Evolutionary conservation across 2,329 filamentous ascomycete species (phyloP), one percentile per base, ranked within the genome.

Genomic region (Cladophialophora carrionii): DNA sequence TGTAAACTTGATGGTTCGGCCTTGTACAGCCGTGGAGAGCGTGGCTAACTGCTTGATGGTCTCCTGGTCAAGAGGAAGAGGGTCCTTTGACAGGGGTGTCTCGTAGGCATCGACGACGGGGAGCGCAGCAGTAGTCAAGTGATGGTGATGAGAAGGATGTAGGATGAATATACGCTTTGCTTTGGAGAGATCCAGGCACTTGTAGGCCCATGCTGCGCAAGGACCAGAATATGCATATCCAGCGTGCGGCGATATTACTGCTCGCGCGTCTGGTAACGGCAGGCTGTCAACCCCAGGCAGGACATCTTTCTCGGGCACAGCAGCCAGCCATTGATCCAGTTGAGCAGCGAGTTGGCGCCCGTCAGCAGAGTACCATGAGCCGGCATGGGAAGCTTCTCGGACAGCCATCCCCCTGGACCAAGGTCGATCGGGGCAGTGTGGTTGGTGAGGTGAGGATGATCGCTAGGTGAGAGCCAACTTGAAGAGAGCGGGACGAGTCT

Each of bases 121-220:
- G 6, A 96, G 83, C 2, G 92, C 92, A 70, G 90, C 90, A 57
- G 88, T 90, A 1, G 84, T 81, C 1, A 98, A 86, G 69, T 91
- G 90, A 76, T 90, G 87, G 56, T 94, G 92, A 74, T 99, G 95
- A 0, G 94, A 97, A 2, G 95, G 95, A 0, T 95, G 95, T 17
- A 99, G 86, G 49, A 99, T 82, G 74, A 99, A 98, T 69, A 99
- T 85, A 2, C 92, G 89, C 78, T 96, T 96, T 85, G 88, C 89
- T 67, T 87, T 86, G 65, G 87, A 88, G 62, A 98, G 84, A 76
- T 98, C 92, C 57, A 96, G 87, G 6, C 86, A 85, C 78, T 91
- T 95, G 80, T 98, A 99, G 8, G 95, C 95, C 88, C 92, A 98
- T 51, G 93, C 95, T 51, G 95, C 95, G 71, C 92, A 94, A 46